Evolutionary conservation across 768 basidiomycete species (phyloP), one percentile per base, ranked within the genome.

Genomic region (Xerocomus potaroensis): DNA sequence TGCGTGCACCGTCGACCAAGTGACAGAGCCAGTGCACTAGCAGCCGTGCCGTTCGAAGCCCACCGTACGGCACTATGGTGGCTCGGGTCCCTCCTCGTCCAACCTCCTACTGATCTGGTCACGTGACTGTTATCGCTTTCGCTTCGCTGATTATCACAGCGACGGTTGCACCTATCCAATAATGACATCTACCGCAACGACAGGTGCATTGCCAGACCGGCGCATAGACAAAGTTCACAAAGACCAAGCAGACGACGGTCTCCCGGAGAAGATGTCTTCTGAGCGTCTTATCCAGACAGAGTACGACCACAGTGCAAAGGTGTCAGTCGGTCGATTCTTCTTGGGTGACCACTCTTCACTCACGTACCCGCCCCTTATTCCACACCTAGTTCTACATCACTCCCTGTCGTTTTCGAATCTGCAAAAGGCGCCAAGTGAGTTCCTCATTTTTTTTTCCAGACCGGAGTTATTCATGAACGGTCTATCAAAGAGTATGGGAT

Each of bases 331-430:
- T 16, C 15, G 33, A 9, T 18, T 16, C 31, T 19, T 48, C 54
- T 5, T 34, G 50, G 57, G n/a, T 16, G 6, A 34, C 18, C 33
- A 1, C 8, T 4, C 62, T 44, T 54, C 15, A 39, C 54, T 58
- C 41, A 65, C 71, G 63, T 61, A 56, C 50, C 44, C 60, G n/a
- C n/a, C n/a, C n/a, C n/a, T n/a, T n/a, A n/a, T n/a, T 62, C 35
- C 73, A 69, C 63, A 73, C 42, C 62, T 71, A 97, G 94, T 70
- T 97, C 97, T 64, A 92, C 96, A 63, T 94, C 96, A 0, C 72
- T 98, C 8, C 94, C 95, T 8, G 80, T 96, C 51, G 94, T 96
- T 39, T 95, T 98, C 61, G 92, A 96, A 54, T 78, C 80, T 34
- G 95, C 88, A 19, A 77, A 79, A 51, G 96, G 95, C 33, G 92